Evolutionary conservation across 371 early-diverging fungal genomes (phyloP).

Genomic region (Zopfochytrium polystomum): DNA sequence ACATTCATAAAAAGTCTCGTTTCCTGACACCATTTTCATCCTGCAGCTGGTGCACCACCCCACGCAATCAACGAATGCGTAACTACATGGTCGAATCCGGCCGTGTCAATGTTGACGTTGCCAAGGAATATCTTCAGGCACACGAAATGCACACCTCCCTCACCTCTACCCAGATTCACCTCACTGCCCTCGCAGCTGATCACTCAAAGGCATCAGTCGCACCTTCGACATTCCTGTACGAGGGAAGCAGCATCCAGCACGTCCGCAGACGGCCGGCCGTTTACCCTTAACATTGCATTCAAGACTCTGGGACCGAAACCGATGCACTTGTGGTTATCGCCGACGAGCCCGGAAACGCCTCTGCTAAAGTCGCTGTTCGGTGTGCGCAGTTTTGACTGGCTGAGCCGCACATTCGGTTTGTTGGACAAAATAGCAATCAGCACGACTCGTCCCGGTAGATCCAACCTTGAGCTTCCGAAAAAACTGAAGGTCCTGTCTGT

Average conservation of each 20-base stretch:
- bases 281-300: slow-evolving; percentile 55
- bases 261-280: no score
- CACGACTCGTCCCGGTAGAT: slow-evolving; percentile 23
- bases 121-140: slow-evolving; percentile 52
- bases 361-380: slow-evolving; percentile 41
- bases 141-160: slow-evolving; percentile 41
- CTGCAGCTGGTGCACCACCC: slow-evolving; percentile 61
- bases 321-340: slow-evolving; percentile 31
- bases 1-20: no score
- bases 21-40: no score
- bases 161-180: background rate
- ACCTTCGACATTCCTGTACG: slow-evolving; percentile 53
- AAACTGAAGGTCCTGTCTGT: slow-evolving; percentile 47
- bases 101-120: slow-evolving; percentile 53
- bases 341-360: slow-evolving; percentile 24
- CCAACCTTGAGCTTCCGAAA: slow-evolving; percentile 34
- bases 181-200: background rate
- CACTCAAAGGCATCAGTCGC: slow-evolving; percentile 13
- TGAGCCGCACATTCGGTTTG: slow-evolving; percentile 31
- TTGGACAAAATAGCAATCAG: slow-evolving; percentile 40
- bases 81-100: slow-evolving; percentile 63
- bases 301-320: slow-evolving; percentile 43
- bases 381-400: slow-evolving; percentile 46
- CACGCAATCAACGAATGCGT: slow-evolving; percentile 61
- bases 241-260: no score